Evolutionary conservation across 1,284 basidiomycete species (phyloP).

Genomic region (Sporisorium scitamineum): DNA sequence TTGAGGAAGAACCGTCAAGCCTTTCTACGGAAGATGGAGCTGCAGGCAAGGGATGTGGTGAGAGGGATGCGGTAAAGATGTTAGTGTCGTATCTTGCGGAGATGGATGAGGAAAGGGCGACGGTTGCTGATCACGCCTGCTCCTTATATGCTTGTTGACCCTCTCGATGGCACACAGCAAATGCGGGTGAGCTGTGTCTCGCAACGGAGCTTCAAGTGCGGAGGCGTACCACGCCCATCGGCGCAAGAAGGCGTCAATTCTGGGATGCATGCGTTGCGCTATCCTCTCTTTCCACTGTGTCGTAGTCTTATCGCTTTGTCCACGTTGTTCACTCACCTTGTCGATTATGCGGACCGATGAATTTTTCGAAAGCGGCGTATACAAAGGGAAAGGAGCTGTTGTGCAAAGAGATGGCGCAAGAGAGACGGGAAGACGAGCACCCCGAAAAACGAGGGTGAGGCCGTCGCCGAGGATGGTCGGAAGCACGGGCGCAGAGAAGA

Average conservation of each 20-base stretch:
- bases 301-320: background rate
- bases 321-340: conserved; percentile 1
- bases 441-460: conserved; percentile 20
- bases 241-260: conserved; percentile 1
- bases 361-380: background rate
- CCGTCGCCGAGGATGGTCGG: conserved; percentile 5
- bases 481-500: background rate
- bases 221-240: background rate
- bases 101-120: background rate
- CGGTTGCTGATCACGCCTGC: background rate
- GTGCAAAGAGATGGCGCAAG: background rate
- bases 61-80: background rate
- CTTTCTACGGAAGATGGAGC: background rate
- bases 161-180: background rate
- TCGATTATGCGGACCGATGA: background rate
- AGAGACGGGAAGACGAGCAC: background rate
- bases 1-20: background rate
- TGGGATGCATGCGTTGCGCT: conserved; percentile 4
- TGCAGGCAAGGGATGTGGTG: background rate
- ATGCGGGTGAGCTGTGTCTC: background rate
- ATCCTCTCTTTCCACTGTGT: no score
- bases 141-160: conserved; percentile 7
- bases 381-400: conserved; percentile 1
- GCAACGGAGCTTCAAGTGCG: background rate
- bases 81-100: background rate